phyloP scores from a whole-genome alignment of 2,329 filamentous ascomycete genomes.

The Exophiala aquamarina region DNA sequence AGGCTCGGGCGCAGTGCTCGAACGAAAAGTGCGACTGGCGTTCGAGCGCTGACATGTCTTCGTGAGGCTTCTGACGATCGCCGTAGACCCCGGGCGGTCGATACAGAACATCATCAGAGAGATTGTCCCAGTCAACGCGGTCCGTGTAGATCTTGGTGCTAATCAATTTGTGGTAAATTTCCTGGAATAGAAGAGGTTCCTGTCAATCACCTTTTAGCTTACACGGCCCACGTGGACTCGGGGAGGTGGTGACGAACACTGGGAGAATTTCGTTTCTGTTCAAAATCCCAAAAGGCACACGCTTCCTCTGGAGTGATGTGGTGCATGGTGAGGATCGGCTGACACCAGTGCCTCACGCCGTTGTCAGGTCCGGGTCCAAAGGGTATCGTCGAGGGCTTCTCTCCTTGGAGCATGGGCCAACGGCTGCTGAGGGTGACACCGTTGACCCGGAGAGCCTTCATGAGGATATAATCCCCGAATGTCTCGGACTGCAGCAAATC shows the following conservation, averaged over 20 bases:
- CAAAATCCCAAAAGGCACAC: conserved; percentile 24
- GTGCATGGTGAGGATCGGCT: conserved; percentile 59
- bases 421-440: conserved; percentile 41
- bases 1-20: conserved; percentile 4
- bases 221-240: too few species aligned
- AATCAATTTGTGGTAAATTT: conserved; percentile 4
- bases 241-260: too few species aligned
- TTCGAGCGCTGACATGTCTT: conserved; percentile 4
- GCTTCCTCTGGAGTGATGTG: conserved; percentile 56
- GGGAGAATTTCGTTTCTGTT: neutral
- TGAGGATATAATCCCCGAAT: conserved; percentile 55
- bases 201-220: neutral
- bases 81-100: neutral
- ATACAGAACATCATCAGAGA: conserved; percentile 5
- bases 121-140: conserved; percentile 7
- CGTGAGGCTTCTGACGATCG: conserved; percentile 1
- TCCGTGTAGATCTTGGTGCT: neutral
- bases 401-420: conserved; percentile 57
- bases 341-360: conserved; percentile 51
- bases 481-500: conserved; percentile 33
- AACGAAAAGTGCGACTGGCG: conserved; percentile 1
- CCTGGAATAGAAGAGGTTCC: neutral
- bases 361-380: conserved; percentile 34
- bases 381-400: conserved; percentile 54
- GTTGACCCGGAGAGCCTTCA: conserved; percentile 50